Base-by-base conservation (phyloP, 1,284 basidiomycete genomes). In the Cystodermella granulosa region DNA sequence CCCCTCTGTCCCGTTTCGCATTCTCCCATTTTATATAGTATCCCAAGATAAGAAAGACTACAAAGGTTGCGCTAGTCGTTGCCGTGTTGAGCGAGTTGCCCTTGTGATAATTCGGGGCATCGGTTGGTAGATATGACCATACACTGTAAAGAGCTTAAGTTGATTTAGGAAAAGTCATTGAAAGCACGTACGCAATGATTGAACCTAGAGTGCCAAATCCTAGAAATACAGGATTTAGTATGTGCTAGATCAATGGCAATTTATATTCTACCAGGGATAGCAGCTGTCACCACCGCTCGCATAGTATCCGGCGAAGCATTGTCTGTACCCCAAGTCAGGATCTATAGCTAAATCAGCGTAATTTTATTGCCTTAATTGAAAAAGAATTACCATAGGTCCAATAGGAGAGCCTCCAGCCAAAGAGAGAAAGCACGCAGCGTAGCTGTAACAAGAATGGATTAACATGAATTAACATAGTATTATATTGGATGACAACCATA, bases 221-320 rank as follows among this genome's bases (percentile, higher is more conserved):
- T 63, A 34, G 6, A n/a, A 7, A 39, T 21, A 23, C 7, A 14
- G 35, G 16, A 11, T 18, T 34, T 20, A n/a, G 5, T 20, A 13
- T 11, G 17, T 4, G 24, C 21, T 24, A 36, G 28, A 21, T 38
- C 15, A 17, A 23, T 4, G 1, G 24, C 7, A 23, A 20, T 38
- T 17, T 39, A 21, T n/a, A 42, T 49, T 53, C 43, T 45, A 60
- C 66, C 66, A 34, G 69, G 62, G 40, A 72, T 66, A n/a, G 67
- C 54, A 6, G 66, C 70, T 24, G 66, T 70, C 1, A 61, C 63
- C 7, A 71, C 62, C 11, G 69, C 70, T 24, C 66, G 60, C 43
- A 72, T 63, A 4, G 70, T 73, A 46, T 73, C 69, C 1, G 70
- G 70, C 0, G 70, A 66, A 15, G 70, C 65, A 49, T 73, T 73